Conservation (phyloP, 805 yeast species). For the Ogataea parapolymorpha region DNA sequence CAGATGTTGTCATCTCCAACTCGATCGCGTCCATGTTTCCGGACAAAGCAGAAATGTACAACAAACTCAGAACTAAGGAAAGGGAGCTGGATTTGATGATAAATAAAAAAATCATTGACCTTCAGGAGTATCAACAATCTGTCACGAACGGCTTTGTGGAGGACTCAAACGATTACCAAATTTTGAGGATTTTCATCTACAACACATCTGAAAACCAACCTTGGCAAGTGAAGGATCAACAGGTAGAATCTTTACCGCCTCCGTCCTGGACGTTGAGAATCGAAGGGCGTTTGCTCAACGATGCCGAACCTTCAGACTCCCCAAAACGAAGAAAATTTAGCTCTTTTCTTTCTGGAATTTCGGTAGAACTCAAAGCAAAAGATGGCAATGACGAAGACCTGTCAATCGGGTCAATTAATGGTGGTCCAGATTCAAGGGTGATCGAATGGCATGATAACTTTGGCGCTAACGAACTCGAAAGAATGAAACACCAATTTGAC, state of each 20-base stretch:
- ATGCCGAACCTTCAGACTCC: slow-evolving; percentile 43
- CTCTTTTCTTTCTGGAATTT: slow-evolving; percentile 75
- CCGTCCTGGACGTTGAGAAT: slow-evolving; percentile 82
- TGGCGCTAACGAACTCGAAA: slow-evolving; percentile 30
- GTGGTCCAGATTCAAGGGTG: slow-evolving; percentile 39
- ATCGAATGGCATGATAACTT: slow-evolving; percentile 89
- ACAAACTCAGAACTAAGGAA: slow-evolving; percentile 77
- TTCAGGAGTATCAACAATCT: slow-evolving; percentile 64
- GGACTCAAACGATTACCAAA: slow-evolving; percentile 47
- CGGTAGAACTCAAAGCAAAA: slow-evolving; percentile 60
- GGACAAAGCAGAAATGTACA: slow-evolving; percentile 60
- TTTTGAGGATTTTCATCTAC: slow-evolving; percentile 75
- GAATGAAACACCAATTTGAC: slow-evolving; percentile 57
- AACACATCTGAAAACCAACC: slow-evolving; percentile 83
- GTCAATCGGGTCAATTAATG: slow-evolving; percentile 21
- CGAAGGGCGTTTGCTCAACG: slow-evolving; percentile 74
- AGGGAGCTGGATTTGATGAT: slow-evolving; percentile 74
- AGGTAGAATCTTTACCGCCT: slow-evolving; percentile 18
- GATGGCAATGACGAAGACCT: slow-evolving; percentile 28
- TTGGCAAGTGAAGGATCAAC: slow-evolving; percentile 55
- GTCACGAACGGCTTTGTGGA: slow-evolving; percentile 40
- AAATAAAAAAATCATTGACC: slow-evolving; percentile 78
- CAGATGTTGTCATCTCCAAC: slow-evolving; percentile 33
- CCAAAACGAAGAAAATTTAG: slow-evolving; percentile 62
- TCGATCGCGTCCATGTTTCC: slow-evolving; percentile 32